Evolutionary conservation across 192 early-diverging fungal species (phyloP), one percentile per base, ranked within the genome.

Genomic region (Gryganskiella cystojenkinii): DNA sequence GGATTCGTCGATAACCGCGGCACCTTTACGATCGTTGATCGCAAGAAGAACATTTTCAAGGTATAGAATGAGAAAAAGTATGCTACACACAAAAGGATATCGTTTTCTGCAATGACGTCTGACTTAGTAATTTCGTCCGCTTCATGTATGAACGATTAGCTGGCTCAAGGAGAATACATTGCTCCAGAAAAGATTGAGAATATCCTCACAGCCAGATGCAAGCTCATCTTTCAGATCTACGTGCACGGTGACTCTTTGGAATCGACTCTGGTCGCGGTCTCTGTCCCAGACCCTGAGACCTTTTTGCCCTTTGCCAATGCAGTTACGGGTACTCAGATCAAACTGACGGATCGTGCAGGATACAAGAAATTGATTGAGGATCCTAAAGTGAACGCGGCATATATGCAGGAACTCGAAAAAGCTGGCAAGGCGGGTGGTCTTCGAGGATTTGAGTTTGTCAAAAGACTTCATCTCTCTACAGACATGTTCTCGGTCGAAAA

Each of bases 101-200:
- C n/a, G n/a, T n/a, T n/a, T n/a, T n/a, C n/a, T n/a, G n/a, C n/a
- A n/a, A n/a, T n/a, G n/a, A n/a, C n/a, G n/a, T n/a, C n/a, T n/a
- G 8, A 51, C 47, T 50, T 25, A 50, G 22, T 6, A 50, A n/a
- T 3, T 22, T 50, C n/a, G n/a, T 50, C 14, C 45, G 17, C 14
- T 50, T 22, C 9, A 9, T 13, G 13, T 54, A 15, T 4, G 17
- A 31, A 30, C 15, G 1, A 40, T 28, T 28, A 64, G 61, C 22
- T 72, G 10, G 55, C 67, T 6, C 90, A 93, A 74, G 94, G 94
- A 64, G 93, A 94, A 80, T 97, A 95, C 71, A 86, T 98, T 68
- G 93, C 95, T 2, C 94, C 95, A 19, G 96, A 98, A 71, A 95
- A 95, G 63, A 84, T 96, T 20, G 96, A 97, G 69, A 89, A 87